Evolutionary conservation across 2,329 filamentous ascomycete species (phyloP), one percentile per base, ranked within the genome.

Genomic region (Diaporthe velutina): DNA sequence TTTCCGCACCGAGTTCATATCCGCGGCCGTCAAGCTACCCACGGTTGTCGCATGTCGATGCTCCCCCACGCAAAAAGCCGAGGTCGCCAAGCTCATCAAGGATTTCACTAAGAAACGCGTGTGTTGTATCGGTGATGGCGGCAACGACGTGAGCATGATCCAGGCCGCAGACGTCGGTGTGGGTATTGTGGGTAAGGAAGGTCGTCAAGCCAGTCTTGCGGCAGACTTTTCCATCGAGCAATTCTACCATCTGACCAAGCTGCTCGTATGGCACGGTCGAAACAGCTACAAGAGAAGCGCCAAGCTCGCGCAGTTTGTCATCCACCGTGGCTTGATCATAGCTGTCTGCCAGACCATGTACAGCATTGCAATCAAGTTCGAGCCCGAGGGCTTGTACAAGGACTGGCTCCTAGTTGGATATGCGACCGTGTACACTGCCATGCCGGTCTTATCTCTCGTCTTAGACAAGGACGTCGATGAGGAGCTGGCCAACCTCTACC

Each of bases 131-230:
- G 97, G 97, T 50, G 97, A 99, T 81, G 97, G 97, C 78, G 97
- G 97, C 79, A 99, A 99, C 84, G 97, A 99, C 82, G 97, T 99
- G 7, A 96, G 93, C 78, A 99, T 99, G 97, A 99, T 99, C 79
- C 97, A 98, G 86, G 96, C 97, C 10, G 97, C 97, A 0, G 97
- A 99, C 80, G 96, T 99, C 0, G 97, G 97, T 76, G 96, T 99
- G 35, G 97, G 97, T 76, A 99, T 99, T 76, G 97, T 98, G 0
- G 97, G 97, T 75, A 99, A 99, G 86, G 97, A 99, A 86, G 97
- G 97, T 45, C 92, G 95, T 30, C 97, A 99, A 86, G 97, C 97
- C 48, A 97, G 94, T 81, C 89, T 99, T 61, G 97, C 97, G 0
- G 97, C 97, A 15, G 97, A 99, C 83, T 99, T 99, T 84, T 97